These are phyloP conservation scores for Amyloporia xantha DNA, from an alignment of 768 basidiomycete genomes.

Conservation along the genomic window DNA sequence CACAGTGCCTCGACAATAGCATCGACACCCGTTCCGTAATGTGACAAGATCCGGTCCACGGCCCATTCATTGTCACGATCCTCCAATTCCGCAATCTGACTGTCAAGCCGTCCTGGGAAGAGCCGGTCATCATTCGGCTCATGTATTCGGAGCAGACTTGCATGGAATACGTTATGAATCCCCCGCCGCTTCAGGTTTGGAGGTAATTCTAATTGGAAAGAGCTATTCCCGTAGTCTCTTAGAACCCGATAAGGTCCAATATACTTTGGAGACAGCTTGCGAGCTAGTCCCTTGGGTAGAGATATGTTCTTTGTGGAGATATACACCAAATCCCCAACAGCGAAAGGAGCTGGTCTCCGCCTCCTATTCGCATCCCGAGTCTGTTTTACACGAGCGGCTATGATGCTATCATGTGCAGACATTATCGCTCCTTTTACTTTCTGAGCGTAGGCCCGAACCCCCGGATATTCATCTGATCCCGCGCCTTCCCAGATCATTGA, in stretches of 20 bases:
- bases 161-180: conserved; percentile 33
- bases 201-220: conserved; percentile 27
- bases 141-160: conserved; percentile 22
- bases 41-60: conserved; percentile 19
- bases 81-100: conserved; percentile 18
- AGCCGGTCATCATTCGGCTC: conserved; percentile 26
- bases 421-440: conserved; percentile 20
- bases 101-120: conserved; percentile 29
- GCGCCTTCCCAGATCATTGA: conserved; percentile 24
- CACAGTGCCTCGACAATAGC: conserved; percentile 28
- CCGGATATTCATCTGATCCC: conserved; percentile 12
- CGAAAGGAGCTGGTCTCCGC: conserved; percentile 12
- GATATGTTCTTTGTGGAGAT: conserved; percentile 32
- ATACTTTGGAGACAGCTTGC: conserved; percentile 31
- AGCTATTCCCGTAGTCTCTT: conserved; percentile 12
- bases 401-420: conserved; percentile 32
- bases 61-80: conserved; percentile 21
- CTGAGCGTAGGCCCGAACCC: conserved; percentile 21
- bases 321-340: conserved; percentile 27
- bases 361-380: conserved; percentile 24
- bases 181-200: conserved; percentile 17
- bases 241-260: conserved; percentile 33
- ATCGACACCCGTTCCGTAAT: conserved; percentile 18
- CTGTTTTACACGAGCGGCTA: conserved; percentile 26
- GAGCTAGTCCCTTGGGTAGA: conserved; percentile 26